A percentile compares a stretch with the other conserved stretches of the same genome.
Conservation (phyloP, 371 early-diverging fungal genomes). For the Basidiobolus meristosporus region DNA sequence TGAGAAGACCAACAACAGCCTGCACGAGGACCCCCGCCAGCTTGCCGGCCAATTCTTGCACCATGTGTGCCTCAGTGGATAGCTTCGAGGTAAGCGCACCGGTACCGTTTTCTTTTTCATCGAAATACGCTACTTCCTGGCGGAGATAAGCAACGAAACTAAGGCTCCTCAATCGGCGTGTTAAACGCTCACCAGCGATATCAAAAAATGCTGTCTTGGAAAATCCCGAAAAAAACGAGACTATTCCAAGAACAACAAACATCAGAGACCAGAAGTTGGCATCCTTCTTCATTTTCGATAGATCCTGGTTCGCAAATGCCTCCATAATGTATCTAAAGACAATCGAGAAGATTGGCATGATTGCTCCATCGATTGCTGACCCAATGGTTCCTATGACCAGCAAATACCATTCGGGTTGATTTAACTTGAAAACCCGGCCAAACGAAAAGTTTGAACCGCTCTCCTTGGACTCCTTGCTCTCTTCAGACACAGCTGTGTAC, state of each 20-base stretch:
- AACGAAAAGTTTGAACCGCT: too few relatives aligned
- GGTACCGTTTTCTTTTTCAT: constrained; percentile 52
- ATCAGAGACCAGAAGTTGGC: constrained; percentile 56
- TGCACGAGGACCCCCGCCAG: constrained; percentile 7
- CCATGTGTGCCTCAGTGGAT: constrained; percentile 50
- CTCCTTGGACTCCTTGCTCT: too few relatives aligned
- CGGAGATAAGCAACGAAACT: constrained; percentile 37
- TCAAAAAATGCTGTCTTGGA: constrained; percentile 17
- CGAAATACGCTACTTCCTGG: constrained; percentile 79
- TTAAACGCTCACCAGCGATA: constrained; percentile 29
- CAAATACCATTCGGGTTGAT: too few relatives aligned
- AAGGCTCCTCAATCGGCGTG: constrained; percentile 27
- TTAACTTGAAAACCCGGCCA: too few relatives aligned
- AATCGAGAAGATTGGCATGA: too few relatives aligned
- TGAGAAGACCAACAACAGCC: constrained; percentile 1
- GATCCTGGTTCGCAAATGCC: constrained; percentile 16
- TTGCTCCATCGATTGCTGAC: too few relatives aligned
- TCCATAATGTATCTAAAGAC: too few relatives aligned
- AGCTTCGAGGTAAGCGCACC: constrained; percentile 71
- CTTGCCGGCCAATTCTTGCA: constrained; percentile 21
- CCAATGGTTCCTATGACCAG: too few relatives aligned
- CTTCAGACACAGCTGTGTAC: too few relatives aligned
- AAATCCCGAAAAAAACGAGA: constrained; percentile 20
- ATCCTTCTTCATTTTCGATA: constrained; percentile 17
- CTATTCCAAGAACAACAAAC: constrained; percentile 40